A percentile compares a stretch with the other conserved stretches of the same genome.
Conservation (phyloP, 2,329 filamentous ascomycete species). For the Biscogniauxia sp. region DNA sequence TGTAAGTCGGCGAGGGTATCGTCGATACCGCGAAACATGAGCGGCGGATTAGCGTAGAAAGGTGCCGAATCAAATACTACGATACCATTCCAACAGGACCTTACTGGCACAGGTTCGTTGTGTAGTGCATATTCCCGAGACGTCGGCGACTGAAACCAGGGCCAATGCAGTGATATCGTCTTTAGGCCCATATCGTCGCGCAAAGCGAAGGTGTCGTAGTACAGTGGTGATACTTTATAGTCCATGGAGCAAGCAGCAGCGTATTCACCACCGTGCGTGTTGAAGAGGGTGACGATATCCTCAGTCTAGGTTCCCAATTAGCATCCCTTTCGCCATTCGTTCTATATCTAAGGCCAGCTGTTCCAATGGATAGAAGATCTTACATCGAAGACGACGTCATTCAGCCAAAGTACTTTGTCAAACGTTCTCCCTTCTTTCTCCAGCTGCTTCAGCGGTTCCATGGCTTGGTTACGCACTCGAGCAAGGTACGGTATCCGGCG, state of each 20-base stretch:
- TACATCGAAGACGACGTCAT: conserved; percentile 59
- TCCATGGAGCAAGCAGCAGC: conserved; percentile 61
- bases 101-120: conserved; percentile 54
- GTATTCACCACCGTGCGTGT: conserved; percentile 53
- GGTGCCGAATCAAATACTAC: conserved; percentile 44
- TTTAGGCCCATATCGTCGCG: conserved; percentile 54
- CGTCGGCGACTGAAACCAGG: conserved; percentile 51
- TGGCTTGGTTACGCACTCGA: conserved; percentile 58
- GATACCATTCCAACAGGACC: conserved; percentile 69
- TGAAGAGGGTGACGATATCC: conserved; percentile 52
- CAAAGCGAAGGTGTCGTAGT: conserved; percentile 62
- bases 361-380: conserved; percentile 12
- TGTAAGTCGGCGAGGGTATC: conserved; percentile 54
- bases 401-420: conserved; percentile 58
- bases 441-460: conserved; percentile 56
- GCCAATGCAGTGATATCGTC: conserved; percentile 53
- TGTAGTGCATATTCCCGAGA: conserved; percentile 46
- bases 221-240: conserved; percentile 50
- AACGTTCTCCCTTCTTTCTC: conserved; percentile 47
- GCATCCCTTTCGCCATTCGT: conserved; percentile 11
- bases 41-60: conserved; percentile 43
- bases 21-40: conserved; percentile 61
- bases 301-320: conserved; percentile 23
- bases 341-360: neutral
- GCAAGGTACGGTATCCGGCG: conserved; percentile 69